Evolutionary conservation across 768 basidiomycete genomes (phyloP).

Genomic region (Lactarius hengduanensis): DNA sequence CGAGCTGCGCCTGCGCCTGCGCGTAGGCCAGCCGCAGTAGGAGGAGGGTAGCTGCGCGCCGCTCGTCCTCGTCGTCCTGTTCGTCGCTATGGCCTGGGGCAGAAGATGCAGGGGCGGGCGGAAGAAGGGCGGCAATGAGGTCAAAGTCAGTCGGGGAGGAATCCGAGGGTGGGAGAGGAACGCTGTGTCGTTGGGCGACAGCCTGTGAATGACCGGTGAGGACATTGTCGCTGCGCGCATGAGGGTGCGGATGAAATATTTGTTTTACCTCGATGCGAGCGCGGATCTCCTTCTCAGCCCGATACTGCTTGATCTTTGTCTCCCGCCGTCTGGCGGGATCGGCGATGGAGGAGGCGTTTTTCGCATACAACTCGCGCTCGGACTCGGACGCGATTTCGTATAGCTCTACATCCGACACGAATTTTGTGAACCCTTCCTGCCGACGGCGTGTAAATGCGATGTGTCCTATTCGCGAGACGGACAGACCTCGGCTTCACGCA

Average conservation of each 20-base stretch:
- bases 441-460: slow-evolving; percentile 20
- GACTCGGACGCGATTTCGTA: slow-evolving; percentile 65
- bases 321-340: slow-evolving; percentile 78
- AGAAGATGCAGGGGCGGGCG: slow-evolving; percentile 31
- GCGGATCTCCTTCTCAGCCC: slow-evolving; percentile 79
- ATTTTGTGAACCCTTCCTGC: slow-evolving; percentile 51
- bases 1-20: slow-evolving; percentile 64
- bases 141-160: slow-evolving; percentile 52
- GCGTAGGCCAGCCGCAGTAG: slow-evolving; percentile 71
- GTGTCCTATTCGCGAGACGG: neutral
- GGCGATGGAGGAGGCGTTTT: slow-evolving; percentile 45
- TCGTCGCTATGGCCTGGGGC: slow-evolving; percentile 50
- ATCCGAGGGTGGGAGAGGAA: slow-evolving; percentile 35
- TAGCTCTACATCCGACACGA: slow-evolving; percentile 51
- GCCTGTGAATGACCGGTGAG: slow-evolving; percentile 37
- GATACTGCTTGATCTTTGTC: slow-evolving; percentile 87
- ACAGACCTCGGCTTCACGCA: slow-evolving; percentile 60
- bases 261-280: slow-evolving; percentile 59
- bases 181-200: slow-evolving; percentile 54
- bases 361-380: slow-evolving; percentile 56
- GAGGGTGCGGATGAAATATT: neutral
- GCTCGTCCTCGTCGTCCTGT: slow-evolving; percentile 58
- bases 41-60: slow-evolving; percentile 67
- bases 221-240: neutral
- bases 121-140: slow-evolving; percentile 62